Conservation (phyloP, 2,329 filamentous ascomycete genomes). For the Cercospora berteroae region DNA sequence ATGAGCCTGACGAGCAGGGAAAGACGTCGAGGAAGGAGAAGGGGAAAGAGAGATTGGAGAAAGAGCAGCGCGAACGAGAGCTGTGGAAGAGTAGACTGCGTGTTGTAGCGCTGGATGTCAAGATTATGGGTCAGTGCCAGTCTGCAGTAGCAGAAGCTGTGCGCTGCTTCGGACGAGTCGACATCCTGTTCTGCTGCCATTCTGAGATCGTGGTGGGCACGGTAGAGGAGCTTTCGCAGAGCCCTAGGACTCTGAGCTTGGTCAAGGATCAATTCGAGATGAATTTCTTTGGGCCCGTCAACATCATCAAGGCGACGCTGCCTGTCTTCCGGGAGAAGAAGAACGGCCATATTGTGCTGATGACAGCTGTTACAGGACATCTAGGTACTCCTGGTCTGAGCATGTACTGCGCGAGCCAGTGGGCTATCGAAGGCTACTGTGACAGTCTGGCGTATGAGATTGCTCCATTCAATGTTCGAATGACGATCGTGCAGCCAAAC, state of each 20-base stretch:
- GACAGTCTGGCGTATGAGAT: slow-evolving; percentile 94
- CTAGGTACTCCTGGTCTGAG: slow-evolving; percentile 88
- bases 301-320: slow-evolving; percentile 86
- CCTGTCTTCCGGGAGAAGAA: slow-evolving; percentile 76
- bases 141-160: slow-evolving; percentile 85
- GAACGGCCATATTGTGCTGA: slow-evolving; percentile 83
- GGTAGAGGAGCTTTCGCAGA: slow-evolving; percentile 82
- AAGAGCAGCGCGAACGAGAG: slow-evolving; percentile 24
- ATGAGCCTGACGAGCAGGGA: slow-evolving; percentile 1
- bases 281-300: slow-evolving; percentile 93
- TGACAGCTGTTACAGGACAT: slow-evolving; percentile 88
- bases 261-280: slow-evolving; percentile 90
- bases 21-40: slow-evolving; percentile 27
- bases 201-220: slow-evolving; percentile 87
- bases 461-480: slow-evolving; percentile 89
- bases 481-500: slow-evolving; percentile 93
- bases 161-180: slow-evolving; percentile 77
- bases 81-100: slow-evolving; percentile 73
- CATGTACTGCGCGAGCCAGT: slow-evolving; percentile 88
- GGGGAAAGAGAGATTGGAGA: slow-evolving; percentile 56
- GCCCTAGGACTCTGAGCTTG: slow-evolving; percentile 68
- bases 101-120: slow-evolving; percentile 58
- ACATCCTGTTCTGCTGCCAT: slow-evolving; percentile 86
- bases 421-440: slow-evolving; percentile 94
- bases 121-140: slow-evolving; percentile 69